Conservation (phyloP, 1,284 basidiomycete genomes). For the Microbotryomycetes sp. region DNA sequence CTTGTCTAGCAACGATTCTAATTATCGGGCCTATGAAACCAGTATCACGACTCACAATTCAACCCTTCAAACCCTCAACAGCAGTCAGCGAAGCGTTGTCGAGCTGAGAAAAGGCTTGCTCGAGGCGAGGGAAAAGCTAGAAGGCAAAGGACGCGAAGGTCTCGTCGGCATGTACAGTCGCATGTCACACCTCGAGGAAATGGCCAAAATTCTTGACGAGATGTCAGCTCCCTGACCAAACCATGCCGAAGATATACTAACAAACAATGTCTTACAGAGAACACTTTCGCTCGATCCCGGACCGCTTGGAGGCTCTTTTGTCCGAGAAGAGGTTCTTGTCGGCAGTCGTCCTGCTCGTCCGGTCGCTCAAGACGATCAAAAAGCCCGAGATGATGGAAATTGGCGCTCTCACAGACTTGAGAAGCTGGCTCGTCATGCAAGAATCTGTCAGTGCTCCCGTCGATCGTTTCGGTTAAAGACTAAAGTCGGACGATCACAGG, state of each 20-base stretch:
- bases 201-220: constrained; percentile 79
- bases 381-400: constrained; percentile 89
- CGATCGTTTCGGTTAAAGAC: background rate
- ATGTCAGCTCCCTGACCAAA: constrained; percentile 56
- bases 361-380: constrained; percentile 83
- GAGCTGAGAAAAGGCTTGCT: constrained; percentile 82
- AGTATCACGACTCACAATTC: constrained; percentile 79
- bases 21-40: constrained; percentile 81
- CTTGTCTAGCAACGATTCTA: constrained; percentile 57
- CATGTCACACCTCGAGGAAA: constrained; percentile 47
- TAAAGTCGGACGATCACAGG: constrained; percentile 46
- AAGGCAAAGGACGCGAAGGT: constrained; percentile 27
- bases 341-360: constrained; percentile 78
- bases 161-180: constrained; percentile 24
- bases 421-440: constrained; percentile 77
- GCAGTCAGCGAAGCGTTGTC: constrained; percentile 58
- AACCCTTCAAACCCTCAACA: constrained; percentile 65
- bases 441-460: constrained; percentile 59
- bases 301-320: constrained; percentile 85
- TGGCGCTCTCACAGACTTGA: constrained; percentile 81
- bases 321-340: constrained; percentile 89
- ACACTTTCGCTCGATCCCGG: constrained; percentile 81
- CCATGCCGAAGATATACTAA: background rate
- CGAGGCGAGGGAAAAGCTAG: constrained; percentile 60
- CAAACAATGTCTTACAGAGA: constrained; percentile 57